Percentiles rank a stretch among this genome's conserved stretches.
These are phyloP conservation scores for Phytopythium aichiense DNA, from an alignment of 352 stramenopile genomes.

Conservation along the genomic window DNA sequence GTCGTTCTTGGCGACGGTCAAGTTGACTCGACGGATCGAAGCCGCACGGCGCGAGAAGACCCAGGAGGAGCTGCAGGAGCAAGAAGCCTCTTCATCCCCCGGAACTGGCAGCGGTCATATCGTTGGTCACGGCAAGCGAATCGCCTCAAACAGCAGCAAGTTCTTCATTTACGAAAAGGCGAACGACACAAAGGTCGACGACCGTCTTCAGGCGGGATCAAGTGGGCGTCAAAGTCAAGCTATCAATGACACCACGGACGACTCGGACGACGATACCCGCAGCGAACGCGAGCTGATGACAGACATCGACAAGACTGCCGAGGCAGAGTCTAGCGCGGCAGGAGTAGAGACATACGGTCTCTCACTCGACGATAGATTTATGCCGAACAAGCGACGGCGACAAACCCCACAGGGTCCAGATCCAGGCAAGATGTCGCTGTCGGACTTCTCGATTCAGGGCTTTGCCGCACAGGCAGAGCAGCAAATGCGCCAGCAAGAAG, in stretches of 20 bases:
- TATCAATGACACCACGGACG: slow-evolving; percentile 5
- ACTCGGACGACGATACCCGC: slow-evolving; percentile 12
- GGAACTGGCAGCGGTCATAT: not conserved
- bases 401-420: slow-evolving; percentile 14
- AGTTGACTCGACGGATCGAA: slow-evolving; percentile 85
- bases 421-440: slow-evolving; percentile 19
- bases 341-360: slow-evolving; percentile 10
- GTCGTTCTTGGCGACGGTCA: slow-evolving; percentile 92
- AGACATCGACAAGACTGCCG: slow-evolving; percentile 5
- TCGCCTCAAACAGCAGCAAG: slow-evolving; percentile 71
- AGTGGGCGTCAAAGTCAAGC: not conserved
- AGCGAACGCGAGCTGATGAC: slow-evolving; percentile 4
- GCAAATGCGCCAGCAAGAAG: slow-evolving; percentile 13
- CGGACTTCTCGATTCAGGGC: slow-evolving; percentile 30
- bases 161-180: slow-evolving; percentile 74
- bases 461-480: slow-evolving; percentile 22
- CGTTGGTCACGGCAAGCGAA: slow-evolving; percentile 50
- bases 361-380: slow-evolving; percentile 5
- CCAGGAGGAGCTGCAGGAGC: slow-evolving; percentile 41
- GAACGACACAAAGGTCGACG: slow-evolving; percentile 3
- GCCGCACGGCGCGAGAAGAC: slow-evolving; percentile 51
- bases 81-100: slow-evolving; percentile 10
- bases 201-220: not conserved
- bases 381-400: slow-evolving; percentile 12
- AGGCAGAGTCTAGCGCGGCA: not conserved